Percentiles rank a stretch among this genome's conserved stretches.
Conservation (phyloP, 2,329 filamentous ascomycete genomes). For the Periconia macrospinosa region DNA sequence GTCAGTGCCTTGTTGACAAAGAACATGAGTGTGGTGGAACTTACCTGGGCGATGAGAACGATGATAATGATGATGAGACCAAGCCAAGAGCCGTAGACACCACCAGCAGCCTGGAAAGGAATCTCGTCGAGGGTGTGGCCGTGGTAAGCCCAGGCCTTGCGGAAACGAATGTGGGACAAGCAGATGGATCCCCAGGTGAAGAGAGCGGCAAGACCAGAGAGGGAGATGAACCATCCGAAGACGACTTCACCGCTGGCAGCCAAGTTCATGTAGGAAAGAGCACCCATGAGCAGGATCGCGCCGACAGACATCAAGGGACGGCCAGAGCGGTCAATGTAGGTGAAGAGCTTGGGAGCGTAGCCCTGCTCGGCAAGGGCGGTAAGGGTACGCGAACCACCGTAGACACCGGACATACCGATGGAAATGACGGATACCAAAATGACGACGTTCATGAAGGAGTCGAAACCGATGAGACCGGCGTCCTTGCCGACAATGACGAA, state of each 20-base stretch:
- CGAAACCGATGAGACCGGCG: conserved; percentile 62
- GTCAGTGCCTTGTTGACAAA: conserved; percentile 5
- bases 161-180: conserved; percentile 87
- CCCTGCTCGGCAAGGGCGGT: conserved; percentile 56
- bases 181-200: conserved; percentile 87
- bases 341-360: conserved; percentile 75
- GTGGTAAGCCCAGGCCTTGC: conserved; percentile 51
- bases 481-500: conserved; percentile 68
- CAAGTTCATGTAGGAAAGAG: conserved; percentile 70
- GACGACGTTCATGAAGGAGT: conserved; percentile 68
- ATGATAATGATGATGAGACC: conserved; percentile 44
- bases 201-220: conserved; percentile 72
- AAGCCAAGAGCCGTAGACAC: conserved; percentile 45
- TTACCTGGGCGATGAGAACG: conserved; percentile 43
- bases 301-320: conserved; percentile 75
- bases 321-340: conserved; percentile 80
- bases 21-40: conserved; percentile 1
- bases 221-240: conserved; percentile 74
- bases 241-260: conserved; percentile 51
- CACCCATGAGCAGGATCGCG: conserved; percentile 67
- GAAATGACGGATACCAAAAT: conserved; percentile 64
- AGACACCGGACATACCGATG: conserved; percentile 62
- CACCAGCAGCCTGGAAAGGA: conserved; percentile 46
- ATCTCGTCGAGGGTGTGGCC: conserved; percentile 48
- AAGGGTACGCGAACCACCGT: conserved; percentile 60